Evolutionary conservation across 371 early-diverging fungal genomes (phyloP).

Genomic region (Mucor ambiguus): DNA sequence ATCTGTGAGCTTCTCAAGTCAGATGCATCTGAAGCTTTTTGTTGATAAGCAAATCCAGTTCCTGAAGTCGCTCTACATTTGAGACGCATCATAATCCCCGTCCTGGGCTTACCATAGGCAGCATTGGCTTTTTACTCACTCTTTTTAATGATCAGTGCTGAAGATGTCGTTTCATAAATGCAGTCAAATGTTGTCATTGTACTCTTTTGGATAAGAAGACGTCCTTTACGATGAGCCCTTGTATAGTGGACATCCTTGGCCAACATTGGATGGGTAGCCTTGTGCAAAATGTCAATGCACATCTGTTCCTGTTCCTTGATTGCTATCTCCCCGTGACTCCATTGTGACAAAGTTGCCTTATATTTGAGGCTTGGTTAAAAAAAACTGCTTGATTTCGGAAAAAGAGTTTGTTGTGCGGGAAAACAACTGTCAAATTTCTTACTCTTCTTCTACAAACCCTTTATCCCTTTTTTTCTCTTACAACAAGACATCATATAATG

Average conservation of each 20-base stretch:
- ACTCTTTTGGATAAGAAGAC: too few species aligned
- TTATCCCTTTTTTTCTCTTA: background rate
- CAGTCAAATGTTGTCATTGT: too few species aligned
- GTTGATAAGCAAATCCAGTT: too few species aligned
- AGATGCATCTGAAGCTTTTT: too few species aligned
- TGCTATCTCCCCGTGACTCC: background rate
- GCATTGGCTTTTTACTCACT: too few species aligned
- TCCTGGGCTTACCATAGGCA: too few species aligned
- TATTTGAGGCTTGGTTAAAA: background rate
- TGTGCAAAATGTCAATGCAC: background rate
- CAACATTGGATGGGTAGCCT: too few species aligned
- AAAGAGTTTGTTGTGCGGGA: constrained; percentile 2
- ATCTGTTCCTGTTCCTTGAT: background rate
- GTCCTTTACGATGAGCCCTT: too few species aligned
- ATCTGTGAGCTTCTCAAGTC: background rate
- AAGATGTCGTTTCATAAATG: background rate
- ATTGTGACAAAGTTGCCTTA: background rate
- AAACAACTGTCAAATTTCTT: constrained; percentile 4
- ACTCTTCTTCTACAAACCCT: constrained; percentile 1
- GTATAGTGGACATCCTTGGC: too few species aligned
- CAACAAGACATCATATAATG: constrained; percentile 17
- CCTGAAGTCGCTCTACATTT: background rate
- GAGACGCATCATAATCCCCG: too few species aligned
- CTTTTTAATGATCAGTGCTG: too few species aligned
- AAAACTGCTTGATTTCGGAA: background rate